Base-by-base conservation (phyloP, 495 filamentous ascomycete species). In the Oidiodendron maius region DNA sequence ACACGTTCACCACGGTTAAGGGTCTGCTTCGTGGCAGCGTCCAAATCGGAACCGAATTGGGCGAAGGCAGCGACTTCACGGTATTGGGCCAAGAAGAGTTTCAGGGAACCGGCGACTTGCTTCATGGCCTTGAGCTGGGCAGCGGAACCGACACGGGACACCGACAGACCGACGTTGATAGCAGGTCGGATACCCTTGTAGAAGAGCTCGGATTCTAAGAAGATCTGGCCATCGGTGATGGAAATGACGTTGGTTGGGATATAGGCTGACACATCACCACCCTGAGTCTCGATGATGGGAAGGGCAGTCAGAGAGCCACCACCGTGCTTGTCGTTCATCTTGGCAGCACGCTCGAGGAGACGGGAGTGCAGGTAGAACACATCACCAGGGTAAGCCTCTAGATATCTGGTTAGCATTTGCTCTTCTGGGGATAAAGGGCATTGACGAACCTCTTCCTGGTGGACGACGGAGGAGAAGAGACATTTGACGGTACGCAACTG, bases 241-340 rank as follows among this genome's bases (percentile, higher is more conserved):
- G 94, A 97, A 82, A 98, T 98, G 78, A 98, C 93, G 79, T 98
- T 98, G 77, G 93, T 98, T 65, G 93, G 93, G 80, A 98, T 98
- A 75, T 97, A 98, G 60, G 93, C 93, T 62, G 94, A 97, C 71
- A 98, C 93, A 74, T 98, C 93, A 87, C 93, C 93, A 85, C 93
- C 93, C 80, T 97, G 94, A 71, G 93, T 98, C 80, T 98, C 93
- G 68, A 98, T 98, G 75, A 98, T 74, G 69, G 93, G 93, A 41
- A 98, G 86, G 56, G 94, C 94, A 71, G 93, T 98, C 65, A 98
- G 78, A 59, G 93, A 97, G 64, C 93, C 93, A 72, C 85, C 87
- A 66, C 94, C 94, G 71, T 83, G 87, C 73, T 88, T 95, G 71
- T 91, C 82, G 81, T 79, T 95, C 83, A 98, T 91, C 89, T 98